A percentile compares a stretch with the other conserved stretches of the same genome.
Conservation (phyloP, 768 basidiomycete species). For the Rhizopogon vulgaris region DNA sequence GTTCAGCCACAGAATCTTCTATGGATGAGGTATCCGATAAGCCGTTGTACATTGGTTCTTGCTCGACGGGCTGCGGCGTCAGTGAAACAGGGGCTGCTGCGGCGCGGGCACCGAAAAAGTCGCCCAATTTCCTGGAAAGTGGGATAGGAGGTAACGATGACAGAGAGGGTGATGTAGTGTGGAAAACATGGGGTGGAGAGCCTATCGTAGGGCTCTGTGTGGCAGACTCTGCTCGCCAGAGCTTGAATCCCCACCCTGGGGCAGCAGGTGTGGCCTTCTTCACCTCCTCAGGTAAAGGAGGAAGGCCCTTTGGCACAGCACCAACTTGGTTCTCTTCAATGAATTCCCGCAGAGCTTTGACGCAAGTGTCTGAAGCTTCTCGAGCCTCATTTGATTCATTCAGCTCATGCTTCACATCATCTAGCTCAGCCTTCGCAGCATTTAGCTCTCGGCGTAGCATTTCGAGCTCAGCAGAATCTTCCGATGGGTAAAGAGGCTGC, state of each 20-base stretch:
- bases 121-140: slow-evolving; percentile 61
- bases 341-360: slow-evolving; percentile 76
- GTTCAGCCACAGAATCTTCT: slow-evolving; percentile 31
- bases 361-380: slow-evolving; percentile 82
- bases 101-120: slow-evolving; percentile 56
- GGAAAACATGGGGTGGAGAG: slow-evolving; percentile 19
- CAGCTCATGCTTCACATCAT: slow-evolving; percentile 60
- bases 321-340: slow-evolving; percentile 72
- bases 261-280: slow-evolving; percentile 23
- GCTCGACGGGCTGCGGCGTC: slow-evolving; percentile 19
- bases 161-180: slow-evolving; percentile 14
- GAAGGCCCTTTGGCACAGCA: slow-evolving; percentile 13
- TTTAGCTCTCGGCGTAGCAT: slow-evolving; percentile 55
- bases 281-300: slow-evolving; percentile 25
- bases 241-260: slow-evolving; percentile 63
- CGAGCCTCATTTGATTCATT: slow-evolving; percentile 76
- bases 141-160: slow-evolving; percentile 33
- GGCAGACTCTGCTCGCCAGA: slow-evolving; percentile 48
- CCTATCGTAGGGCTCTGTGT: slow-evolving; percentile 19
- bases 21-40: slow-evolving; percentile 30
- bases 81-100: slow-evolving; percentile 31
- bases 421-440: slow-evolving; percentile 51
- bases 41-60: slow-evolving; percentile 18
- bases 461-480: slow-evolving; percentile 44
- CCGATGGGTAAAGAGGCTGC: slow-evolving; percentile 24